Evolutionary conservation across 2,329 filamentous ascomycete species (phyloP).

Genomic region (Coleophoma cylindrospora): DNA sequence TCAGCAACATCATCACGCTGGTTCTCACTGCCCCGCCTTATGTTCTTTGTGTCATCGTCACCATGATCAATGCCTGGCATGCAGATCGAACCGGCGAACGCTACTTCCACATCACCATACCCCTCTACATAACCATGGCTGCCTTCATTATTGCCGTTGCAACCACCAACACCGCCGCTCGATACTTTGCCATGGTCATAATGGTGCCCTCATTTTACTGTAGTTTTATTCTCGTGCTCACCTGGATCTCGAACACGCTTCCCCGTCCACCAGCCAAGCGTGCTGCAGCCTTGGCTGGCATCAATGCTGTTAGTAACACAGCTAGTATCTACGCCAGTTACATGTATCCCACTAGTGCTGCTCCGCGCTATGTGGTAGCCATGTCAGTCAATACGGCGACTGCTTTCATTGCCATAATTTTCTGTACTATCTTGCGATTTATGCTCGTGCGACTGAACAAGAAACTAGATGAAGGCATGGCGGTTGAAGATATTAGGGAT

Average conservation of each 20-base stretch:
- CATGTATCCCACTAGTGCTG: constrained; percentile 20
- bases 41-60: constrained; percentile 31
- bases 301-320: constrained; percentile 32
- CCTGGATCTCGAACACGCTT: constrained; percentile 30
- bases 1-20: constrained; percentile 32
- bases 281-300: constrained; percentile 33
- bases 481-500: constrained; percentile 19
- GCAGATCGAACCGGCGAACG: constrained; percentile 31
- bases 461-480: constrained; percentile 47
- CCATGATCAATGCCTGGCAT: constrained; percentile 28
- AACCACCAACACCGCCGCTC: constrained; percentile 31
- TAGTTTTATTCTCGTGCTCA: constrained; percentile 27
- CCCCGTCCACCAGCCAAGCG: constrained; percentile 36
- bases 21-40: constrained; percentile 43
- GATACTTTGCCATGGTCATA: constrained; percentile 38
- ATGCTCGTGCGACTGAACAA: constrained; percentile 60
- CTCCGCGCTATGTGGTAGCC: constrained; percentile 33
- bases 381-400: constrained; percentile 63
- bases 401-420: constrained; percentile 54
- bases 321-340: constrained; percentile 31
- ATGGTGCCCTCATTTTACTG: constrained; percentile 34
- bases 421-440: constrained; percentile 54
- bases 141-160: constrained; percentile 30
- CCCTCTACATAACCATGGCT: constrained; percentile 28
- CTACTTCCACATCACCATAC: constrained; percentile 28